Conservation (phyloP, 768 basidiomycete species). For the Mycena leptocephala region DNA sequence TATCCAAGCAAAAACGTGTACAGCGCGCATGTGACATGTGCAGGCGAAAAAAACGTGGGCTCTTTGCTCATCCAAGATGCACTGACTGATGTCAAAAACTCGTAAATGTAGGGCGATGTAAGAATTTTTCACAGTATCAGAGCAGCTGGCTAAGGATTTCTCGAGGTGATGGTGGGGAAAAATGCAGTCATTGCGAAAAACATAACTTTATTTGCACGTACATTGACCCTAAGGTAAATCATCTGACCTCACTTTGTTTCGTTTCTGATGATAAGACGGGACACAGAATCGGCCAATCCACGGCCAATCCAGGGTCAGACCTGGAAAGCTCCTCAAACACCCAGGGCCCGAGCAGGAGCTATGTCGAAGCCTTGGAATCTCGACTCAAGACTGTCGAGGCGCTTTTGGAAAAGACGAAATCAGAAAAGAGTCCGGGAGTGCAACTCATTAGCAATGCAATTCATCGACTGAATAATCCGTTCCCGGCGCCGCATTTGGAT, state of each 20-base stretch:
- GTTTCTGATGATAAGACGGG: neutral
- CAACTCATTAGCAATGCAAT: neutral
- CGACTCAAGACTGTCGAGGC: conserved; percentile 21
- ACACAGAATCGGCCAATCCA: too few species aligned
- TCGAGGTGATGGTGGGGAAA: conserved; percentile 17
- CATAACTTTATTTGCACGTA: conserved; percentile 24
- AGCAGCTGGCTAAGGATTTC: neutral
- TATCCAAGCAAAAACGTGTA: neutral
- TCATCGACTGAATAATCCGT: neutral
- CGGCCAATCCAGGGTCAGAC: neutral
- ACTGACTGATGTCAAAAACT: neutral
- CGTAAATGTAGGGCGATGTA: neutral
- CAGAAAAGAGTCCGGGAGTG: neutral
- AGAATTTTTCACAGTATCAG: neutral
- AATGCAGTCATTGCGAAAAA: conserved; percentile 15
- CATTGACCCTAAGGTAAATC: neutral
- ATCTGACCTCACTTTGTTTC: neutral
- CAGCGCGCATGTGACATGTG: conserved; percentile 27
- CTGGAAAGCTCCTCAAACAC: neutral
- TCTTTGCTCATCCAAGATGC: neutral
- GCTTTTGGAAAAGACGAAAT: neutral
- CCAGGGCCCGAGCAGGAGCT: neutral
- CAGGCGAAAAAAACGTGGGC: conserved; percentile 17
- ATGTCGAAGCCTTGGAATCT: conserved; percentile 3
- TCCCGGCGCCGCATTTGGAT: neutral